A percentile compares a stretch with the other conserved stretches of the same genome.
Conservation (phyloP, 2,329 filamentous ascomycete genomes). For the Aspergillus fischeri region DNA sequence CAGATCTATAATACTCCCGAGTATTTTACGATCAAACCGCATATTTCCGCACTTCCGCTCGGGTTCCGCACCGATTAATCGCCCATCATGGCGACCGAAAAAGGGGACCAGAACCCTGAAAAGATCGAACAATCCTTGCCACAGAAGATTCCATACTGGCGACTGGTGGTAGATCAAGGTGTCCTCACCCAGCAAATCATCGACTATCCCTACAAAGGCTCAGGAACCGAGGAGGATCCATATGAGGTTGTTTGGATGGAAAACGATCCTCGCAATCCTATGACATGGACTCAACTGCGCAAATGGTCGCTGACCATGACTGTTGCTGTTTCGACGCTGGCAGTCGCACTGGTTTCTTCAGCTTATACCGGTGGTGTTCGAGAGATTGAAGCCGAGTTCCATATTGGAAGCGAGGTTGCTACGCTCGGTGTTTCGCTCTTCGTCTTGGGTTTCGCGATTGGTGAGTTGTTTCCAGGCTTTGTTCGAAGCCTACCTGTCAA, state of each 20-base stretch:
- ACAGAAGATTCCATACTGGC: slow-evolving; percentile 40
- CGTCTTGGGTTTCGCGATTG: slow-evolving; percentile 44
- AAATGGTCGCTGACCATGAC: slow-evolving; percentile 42
- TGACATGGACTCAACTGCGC: slow-evolving; percentile 28
- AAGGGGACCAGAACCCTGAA: slow-evolving; percentile 19
- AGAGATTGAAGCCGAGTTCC: slow-evolving; percentile 34
- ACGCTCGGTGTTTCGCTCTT: slow-evolving; percentile 45
- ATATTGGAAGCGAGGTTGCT: slow-evolving; percentile 33
- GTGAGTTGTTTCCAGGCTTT: slow-evolving; percentile 6
- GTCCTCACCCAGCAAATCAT: slow-evolving; percentile 56
- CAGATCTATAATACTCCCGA: neutral
- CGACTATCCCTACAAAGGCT: slow-evolving; percentile 53
- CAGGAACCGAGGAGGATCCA: slow-evolving; percentile 63
- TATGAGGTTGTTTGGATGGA: slow-evolving; percentile 66
- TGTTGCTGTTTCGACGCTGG: slow-evolving; percentile 38
- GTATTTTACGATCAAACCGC: neutral
- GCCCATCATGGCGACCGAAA: slow-evolving; percentile 22
- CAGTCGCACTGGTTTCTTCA: slow-evolving; percentile 41
- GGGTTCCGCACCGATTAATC: neutral
- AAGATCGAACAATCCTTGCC: slow-evolving; percentile 20
- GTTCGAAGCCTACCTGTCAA: neutral
- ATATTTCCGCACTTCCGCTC: neutral
- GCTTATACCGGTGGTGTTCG: slow-evolving; percentile 39
- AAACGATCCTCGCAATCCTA: slow-evolving; percentile 54
- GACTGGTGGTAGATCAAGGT: slow-evolving; percentile 55